Conservation (phyloP, 1,284 basidiomycete species). For the Austroboletus niveus region DNA sequence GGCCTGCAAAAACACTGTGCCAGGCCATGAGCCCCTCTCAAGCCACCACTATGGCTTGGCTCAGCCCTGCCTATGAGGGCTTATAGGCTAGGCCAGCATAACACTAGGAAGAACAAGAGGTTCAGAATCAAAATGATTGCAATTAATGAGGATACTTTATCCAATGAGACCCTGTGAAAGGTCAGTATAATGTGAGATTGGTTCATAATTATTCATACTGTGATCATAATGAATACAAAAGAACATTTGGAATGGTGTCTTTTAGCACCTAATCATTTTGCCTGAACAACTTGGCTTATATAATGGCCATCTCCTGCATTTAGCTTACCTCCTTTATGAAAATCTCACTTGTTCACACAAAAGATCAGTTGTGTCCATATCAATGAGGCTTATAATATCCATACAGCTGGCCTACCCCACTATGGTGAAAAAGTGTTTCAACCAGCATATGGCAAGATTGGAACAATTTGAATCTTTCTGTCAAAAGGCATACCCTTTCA, state of each 20-base stretch:
- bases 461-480: not conserved
- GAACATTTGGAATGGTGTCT: not conserved
- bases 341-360: not conserved
- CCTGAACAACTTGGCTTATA: slow-evolving; percentile 4
- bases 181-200: not conserved
- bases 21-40: too few species aligned
- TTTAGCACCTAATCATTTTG: slow-evolving; percentile 6
- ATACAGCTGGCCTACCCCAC: slow-evolving; percentile 3
- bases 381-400: slow-evolving; percentile 11
- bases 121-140: not conserved
- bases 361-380: slow-evolving; percentile 1
- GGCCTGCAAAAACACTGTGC: too few species aligned
- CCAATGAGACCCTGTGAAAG: not conserved
- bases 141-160: slow-evolving; percentile 4
- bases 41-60: too few species aligned
- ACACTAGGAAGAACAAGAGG: too few species aligned
- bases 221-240: not conserved
- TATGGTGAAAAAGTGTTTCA: slow-evolving; percentile 1
- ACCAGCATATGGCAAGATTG: slow-evolving; percentile 4
- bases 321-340: slow-evolving; percentile 1
- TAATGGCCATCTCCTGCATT: slow-evolving; percentile 3
- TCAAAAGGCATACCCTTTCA: not conserved
- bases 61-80: too few species aligned
- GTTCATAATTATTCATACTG: not conserved
- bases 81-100: too few species aligned